Conservation (phyloP, 768 basidiomycete genomes). For the Kwoniella pini region DNA sequence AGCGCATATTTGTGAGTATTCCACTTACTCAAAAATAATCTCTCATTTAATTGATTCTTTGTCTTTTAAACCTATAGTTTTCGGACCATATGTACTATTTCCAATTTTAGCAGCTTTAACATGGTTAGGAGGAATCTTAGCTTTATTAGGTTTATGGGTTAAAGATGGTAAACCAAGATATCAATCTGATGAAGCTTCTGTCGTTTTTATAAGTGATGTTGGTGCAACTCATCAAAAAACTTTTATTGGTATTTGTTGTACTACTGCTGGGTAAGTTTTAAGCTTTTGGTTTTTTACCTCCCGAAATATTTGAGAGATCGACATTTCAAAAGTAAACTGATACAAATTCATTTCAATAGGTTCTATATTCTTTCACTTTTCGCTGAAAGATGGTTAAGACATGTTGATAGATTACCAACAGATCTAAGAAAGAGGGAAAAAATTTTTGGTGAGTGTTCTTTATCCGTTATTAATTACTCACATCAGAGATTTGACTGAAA, state of each 20-base stretch:
- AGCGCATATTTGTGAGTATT: slow-evolving; percentile 46
- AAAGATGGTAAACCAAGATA: slow-evolving; percentile 49
- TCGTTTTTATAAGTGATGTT: slow-evolving; percentile 55
- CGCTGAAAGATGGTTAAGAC: slow-evolving; percentile 55
- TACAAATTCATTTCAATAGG: slow-evolving; percentile 22
- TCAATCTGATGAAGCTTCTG: slow-evolving; percentile 42
- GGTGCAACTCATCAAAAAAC: slow-evolving; percentile 45
- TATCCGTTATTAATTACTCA: background rate
- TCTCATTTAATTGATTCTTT: background rate
- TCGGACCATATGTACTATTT: slow-evolving; percentile 50
- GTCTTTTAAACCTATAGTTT: slow-evolving; percentile 29
- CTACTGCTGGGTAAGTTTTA: slow-evolving; percentile 26
- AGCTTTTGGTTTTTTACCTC: background rate
- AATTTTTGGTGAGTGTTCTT: slow-evolving; percentile 43
- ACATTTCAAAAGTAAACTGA: background rate
- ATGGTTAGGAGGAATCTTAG: slow-evolving; percentile 52
- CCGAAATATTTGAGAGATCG: background rate
- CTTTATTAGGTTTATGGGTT: slow-evolving; percentile 50
- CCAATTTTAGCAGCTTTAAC: slow-evolving; percentile 42
- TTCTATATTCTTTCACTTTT: slow-evolving; percentile 54
- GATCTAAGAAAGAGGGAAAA: slow-evolving; percentile 47
- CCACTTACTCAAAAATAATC: background rate
- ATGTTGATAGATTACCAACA: slow-evolving; percentile 56
- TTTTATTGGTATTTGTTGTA: slow-evolving; percentile 44
- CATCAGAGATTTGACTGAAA: too few species aligned